Evolutionary conservation across 345 rosid genomes (phyloP).

Genomic region (Pseudoturritis turrita): DNA sequence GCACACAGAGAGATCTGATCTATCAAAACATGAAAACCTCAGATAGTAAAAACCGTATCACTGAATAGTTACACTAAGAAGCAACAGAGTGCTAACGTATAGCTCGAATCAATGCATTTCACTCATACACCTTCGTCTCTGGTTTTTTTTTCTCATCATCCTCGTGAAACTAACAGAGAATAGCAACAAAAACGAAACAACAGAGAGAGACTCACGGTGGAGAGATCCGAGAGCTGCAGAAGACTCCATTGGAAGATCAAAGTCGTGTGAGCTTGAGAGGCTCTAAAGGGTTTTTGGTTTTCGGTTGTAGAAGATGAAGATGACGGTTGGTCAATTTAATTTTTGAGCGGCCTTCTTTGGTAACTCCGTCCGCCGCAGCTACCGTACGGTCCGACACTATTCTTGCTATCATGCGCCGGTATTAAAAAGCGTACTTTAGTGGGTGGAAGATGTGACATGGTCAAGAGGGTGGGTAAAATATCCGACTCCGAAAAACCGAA

Average conservation of each 20-base stretch:
- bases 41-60: background rate
- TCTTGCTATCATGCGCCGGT: background rate
- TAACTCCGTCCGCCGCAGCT: conserved; percentile 21
- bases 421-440: background rate
- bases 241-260: conserved; percentile 57
- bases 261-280: background rate
- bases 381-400: background rate
- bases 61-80: background rate
- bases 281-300: background rate
- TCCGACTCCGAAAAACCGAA: too few species aligned
- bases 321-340: conserved; percentile 14
- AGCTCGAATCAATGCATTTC: background rate
- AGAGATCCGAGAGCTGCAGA: conserved; percentile 61
- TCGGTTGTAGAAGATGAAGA: conserved; percentile 16
- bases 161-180: background rate
- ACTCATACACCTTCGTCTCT: background rate
- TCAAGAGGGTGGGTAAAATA: too few species aligned
- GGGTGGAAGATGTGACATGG: background rate
- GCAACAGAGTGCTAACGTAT: background rate
- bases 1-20: background rate
- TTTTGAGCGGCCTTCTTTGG: conserved; percentile 21
- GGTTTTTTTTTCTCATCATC: background rate
- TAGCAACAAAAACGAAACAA: background rate
- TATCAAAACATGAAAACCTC: background rate
- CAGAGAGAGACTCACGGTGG: conserved; percentile 37